phyloP scores from a whole-genome alignment of 140 eudicot species.

The Erigeron philadelphicus region DNA sequence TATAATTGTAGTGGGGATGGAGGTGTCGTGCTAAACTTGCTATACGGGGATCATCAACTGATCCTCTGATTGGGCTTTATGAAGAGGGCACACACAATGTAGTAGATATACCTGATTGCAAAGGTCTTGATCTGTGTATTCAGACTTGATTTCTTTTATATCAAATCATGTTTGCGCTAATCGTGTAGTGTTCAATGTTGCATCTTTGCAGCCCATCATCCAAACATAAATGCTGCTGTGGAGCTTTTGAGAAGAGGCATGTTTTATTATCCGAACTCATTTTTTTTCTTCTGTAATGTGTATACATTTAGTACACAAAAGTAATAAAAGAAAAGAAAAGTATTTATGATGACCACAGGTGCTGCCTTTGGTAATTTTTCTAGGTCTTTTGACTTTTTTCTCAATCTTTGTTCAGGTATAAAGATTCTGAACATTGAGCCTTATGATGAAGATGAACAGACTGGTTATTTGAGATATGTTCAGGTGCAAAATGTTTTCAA shows the following conservation, averaged over 20 bases:
- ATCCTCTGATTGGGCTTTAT: conserved; percentile 86
- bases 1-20: conserved; percentile 78
- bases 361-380: conserved; percentile 3
- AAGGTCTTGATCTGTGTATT: conserved; percentile 44
- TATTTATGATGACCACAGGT: conserved; percentile 4
- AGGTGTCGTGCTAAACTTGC: conserved; percentile 99
- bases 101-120: conserved; percentile 88
- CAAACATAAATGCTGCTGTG: conserved; percentile 86
- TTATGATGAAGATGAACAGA: conserved; percentile 81
- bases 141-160: neutral
- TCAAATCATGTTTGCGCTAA: conserved; percentile 13
- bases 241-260: conserved; percentile 66
- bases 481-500: conserved; percentile 44
- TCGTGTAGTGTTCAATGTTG: conserved; percentile 16
- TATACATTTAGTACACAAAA: conserved; percentile 1
- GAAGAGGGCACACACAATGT: conserved; percentile 90
- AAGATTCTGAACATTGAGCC: conserved; percentile 59
- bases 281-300: neutral
- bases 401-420: conserved; percentile 43
- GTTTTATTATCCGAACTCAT: conserved; percentile 7
- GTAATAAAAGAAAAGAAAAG: neutral
- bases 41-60: conserved; percentile 64
- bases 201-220: conserved; percentile 78
- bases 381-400: neutral
- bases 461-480: conserved; percentile 88